Conservation (phyloP, 306 rosid genomes). For the Fagus crenata region DNA sequence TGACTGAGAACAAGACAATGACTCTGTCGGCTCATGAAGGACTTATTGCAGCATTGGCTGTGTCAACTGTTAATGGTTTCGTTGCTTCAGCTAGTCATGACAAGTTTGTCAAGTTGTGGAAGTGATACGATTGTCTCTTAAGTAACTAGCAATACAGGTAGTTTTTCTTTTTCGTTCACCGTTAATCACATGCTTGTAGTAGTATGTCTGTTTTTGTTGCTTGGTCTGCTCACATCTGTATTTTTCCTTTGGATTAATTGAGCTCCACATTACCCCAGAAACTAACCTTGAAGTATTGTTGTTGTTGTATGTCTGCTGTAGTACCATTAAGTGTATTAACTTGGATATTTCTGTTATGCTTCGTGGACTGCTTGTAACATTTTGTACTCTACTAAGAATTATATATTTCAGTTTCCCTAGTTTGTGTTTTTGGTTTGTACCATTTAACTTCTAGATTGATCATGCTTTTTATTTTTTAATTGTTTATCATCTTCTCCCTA, state of each 20-base stretch:
- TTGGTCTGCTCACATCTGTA: slow-evolving; percentile 20
- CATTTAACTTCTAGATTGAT: no score
- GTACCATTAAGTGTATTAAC: not conserved
- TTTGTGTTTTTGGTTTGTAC: no score
- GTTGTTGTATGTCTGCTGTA: not conserved
- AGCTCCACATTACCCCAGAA: slow-evolving; percentile 14
- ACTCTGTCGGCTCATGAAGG: slow-evolving; percentile 87
- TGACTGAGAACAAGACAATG: slow-evolving; percentile 90
- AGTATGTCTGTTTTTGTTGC: slow-evolving; percentile 11
- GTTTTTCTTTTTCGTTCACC: slow-evolving; percentile 17
- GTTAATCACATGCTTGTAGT: slow-evolving; percentile 30
- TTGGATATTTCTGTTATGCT: not conserved
- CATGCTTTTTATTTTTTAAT: no score
- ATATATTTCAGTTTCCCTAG: no score
- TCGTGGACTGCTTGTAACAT: not conserved
- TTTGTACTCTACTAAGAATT: not conserved
- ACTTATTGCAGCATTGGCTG: slow-evolving; percentile 74
- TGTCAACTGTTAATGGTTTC: slow-evolving; percentile 70
- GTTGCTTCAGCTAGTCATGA: slow-evolving; percentile 97
- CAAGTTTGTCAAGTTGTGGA: slow-evolving; percentile 87
- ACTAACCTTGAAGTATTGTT: not conserved
- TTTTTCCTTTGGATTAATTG: slow-evolving; percentile 3
- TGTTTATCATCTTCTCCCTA: no score
- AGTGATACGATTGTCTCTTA: slow-evolving; percentile 37
- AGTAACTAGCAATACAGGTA: slow-evolving; percentile 33